Evolutionary conservation across 192 early-diverging fungal species (phyloP), one percentile per base, ranked within the genome.

Genomic region (Spinellus fusiger): DNA sequence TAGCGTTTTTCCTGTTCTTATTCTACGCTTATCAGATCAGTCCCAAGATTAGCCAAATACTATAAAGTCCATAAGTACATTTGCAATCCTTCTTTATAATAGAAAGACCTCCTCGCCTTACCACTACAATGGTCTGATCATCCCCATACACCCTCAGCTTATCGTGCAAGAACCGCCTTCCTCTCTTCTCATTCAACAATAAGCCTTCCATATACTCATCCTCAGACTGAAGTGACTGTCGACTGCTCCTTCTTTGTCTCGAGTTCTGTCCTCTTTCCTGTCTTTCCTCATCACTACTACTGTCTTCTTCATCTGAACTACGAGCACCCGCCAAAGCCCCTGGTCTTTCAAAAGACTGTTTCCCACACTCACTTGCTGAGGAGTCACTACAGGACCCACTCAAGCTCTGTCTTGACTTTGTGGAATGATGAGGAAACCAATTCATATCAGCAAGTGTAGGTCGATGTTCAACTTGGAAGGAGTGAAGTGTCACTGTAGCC

Each of bases 101-200:
- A 10, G 46, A 29, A 27, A 22, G 5, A 8, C 2, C 22, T 4
- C 4, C 12, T 28, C 18, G 4, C 6, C 38, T 65, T 65, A 71
- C 69, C 50, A 56, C 53, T 10, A 71, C 56, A 61, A 71, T 71
- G 3, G 62, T 71, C 27, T 71, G 69, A 51, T 71, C 69, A 51
- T 71, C 69, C 15, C 69, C 69, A 47, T 49, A 53, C 0, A 71
- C 49, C 2, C 51, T 48, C 2, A 71, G 20, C 18, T 59, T 59
- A 16, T 71, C 58, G 18, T 56, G 52, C 20, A 71, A 65, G 50
- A 65, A 65, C 12, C 44, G 18, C n/a, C 59, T 13, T 2, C 69
- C 63, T 44, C 54, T 37, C 16, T 50, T 31, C 47, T 67, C 65
- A 25, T 33, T 37, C 12, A 26, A 51, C 9, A 49, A 51, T 31